A percentile compares a stretch with the other conserved stretches of the same genome.
Evolutionary conservation across 108 stramenopile genomes (phyloP).

Genomic region (Cyclotella sp.): DNA sequence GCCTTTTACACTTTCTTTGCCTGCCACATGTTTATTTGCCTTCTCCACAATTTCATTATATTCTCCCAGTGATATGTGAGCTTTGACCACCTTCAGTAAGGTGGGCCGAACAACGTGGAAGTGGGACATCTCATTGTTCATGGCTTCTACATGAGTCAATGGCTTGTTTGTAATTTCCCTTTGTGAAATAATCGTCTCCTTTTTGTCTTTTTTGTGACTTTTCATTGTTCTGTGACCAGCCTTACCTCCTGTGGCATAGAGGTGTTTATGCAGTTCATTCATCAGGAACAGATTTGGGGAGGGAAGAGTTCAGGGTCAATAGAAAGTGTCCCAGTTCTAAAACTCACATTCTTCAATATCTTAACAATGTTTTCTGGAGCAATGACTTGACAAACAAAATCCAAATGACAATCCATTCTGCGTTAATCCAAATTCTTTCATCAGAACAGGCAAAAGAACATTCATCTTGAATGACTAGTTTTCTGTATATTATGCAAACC

Average conservation of each 20-base stretch:
- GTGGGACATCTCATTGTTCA: slow-evolving; percentile 76
- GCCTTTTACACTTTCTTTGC: slow-evolving; percentile 67
- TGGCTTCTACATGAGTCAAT: slow-evolving; percentile 79
- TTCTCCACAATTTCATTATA: slow-evolving; percentile 70
- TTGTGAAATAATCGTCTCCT: slow-evolving; percentile 69
- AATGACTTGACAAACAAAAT: no score
- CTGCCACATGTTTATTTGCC: slow-evolving; percentile 61
- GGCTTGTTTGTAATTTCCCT: slow-evolving; percentile 66
- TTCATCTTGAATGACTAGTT: no score
- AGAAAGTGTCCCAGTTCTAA: no score
- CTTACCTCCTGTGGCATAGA: slow-evolving; percentile 84
- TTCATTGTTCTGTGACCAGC: slow-evolving; percentile 85
- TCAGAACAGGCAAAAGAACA: background rate
- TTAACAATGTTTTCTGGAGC: no score
- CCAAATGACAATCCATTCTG: no score
- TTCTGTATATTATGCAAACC: no score
- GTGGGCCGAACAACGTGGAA: slow-evolving; percentile 65
- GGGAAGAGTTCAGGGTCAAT: no score
- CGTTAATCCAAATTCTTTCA: no score
- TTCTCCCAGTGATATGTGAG: slow-evolving; percentile 69
- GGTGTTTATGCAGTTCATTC: no score
- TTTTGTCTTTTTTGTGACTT: slow-evolving; percentile 85
- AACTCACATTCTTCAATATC: no score
- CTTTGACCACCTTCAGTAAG: slow-evolving; percentile 74
- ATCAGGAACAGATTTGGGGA: no score